Conservation (phyloP, 1,284 basidiomycete genomes). For the Trichosporon asahii region DNA sequence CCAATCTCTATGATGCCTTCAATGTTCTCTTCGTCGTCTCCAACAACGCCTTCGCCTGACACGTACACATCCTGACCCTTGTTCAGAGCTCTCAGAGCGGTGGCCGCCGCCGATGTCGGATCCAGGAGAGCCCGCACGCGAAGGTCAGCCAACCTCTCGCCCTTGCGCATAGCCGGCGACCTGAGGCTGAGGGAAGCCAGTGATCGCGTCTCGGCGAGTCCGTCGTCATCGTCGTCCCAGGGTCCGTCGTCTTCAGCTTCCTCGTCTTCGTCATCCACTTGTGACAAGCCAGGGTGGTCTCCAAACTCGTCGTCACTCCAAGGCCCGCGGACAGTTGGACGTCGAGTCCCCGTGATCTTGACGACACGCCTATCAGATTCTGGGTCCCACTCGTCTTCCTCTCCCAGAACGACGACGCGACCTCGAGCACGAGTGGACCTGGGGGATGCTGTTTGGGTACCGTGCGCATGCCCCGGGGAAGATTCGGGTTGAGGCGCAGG, state of each 20-base stretch:
- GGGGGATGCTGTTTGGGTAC: neutral
- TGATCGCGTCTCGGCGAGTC: conserved; percentile 11
- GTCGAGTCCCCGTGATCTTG: neutral
- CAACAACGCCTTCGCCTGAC: conserved; percentile 28
- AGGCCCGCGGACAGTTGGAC: conserved; percentile 8
- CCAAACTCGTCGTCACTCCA: conserved; percentile 13
- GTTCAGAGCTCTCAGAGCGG: conserved; percentile 29
- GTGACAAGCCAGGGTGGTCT: neutral
- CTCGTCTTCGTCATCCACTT: neutral
- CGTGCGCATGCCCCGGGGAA: too few relatives aligned
- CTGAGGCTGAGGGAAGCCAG: conserved; percentile 26
- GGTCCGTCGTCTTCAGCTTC: neutral
- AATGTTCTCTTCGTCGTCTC: conserved; percentile 12
- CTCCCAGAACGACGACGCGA: neutral
- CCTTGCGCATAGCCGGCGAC: conserved; percentile 22
- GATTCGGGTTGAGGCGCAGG: neutral
- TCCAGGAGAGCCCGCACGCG: conserved; percentile 43
- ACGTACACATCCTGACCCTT: conserved; percentile 41
- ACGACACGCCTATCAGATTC: conserved; percentile 6
- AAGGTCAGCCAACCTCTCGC: conserved; percentile 31
- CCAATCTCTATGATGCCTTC: neutral
- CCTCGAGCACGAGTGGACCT: neutral
- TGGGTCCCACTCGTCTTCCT: neutral
- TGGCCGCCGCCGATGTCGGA: conserved; percentile 27
- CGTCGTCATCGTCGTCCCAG: neutral